Conservation (phyloP, 805 yeast species). For the Saccharomyces eubayanus region DNA sequence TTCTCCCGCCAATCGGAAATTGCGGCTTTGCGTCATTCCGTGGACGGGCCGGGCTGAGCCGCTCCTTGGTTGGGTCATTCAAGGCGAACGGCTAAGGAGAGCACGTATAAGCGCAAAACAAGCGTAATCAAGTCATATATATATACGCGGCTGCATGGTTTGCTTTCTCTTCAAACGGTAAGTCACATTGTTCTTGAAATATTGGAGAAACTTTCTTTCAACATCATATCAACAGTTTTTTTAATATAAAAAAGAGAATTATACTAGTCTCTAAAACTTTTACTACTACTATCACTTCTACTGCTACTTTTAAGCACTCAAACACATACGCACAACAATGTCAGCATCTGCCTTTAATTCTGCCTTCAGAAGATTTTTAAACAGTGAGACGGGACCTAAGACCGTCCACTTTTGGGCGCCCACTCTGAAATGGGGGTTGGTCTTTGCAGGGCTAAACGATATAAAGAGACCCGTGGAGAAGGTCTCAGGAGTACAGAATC, state of each 20-base stretch:
- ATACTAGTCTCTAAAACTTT: neutral
- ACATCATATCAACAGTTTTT: neutral
- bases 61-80: neutral
- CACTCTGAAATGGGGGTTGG: slow-evolving; percentile 74
- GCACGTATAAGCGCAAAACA: neutral
- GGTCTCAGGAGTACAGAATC: slow-evolving; percentile 61
- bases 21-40: neutral
- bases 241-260: neutral
- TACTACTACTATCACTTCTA: neutral
- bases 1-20: neutral
- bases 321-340: slow-evolving; percentile 6
- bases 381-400: slow-evolving; percentile 88
- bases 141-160: neutral
- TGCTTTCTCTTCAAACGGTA: neutral
- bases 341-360: slow-evolving; percentile 14
- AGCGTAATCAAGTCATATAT: neutral
- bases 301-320: neutral
- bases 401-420: slow-evolving; percentile 97
- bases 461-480: slow-evolving; percentile 85
- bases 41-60: neutral
- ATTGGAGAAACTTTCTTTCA: neutral
- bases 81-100: neutral
- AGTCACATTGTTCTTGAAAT: neutral
- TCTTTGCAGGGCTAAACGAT: slow-evolving; percentile 85
- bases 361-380: slow-evolving; percentile 57